phyloP scores from a whole-genome alignment of 2,329 filamentous ascomycete genomes.

The Lasiodiplodia sp. region DNA sequence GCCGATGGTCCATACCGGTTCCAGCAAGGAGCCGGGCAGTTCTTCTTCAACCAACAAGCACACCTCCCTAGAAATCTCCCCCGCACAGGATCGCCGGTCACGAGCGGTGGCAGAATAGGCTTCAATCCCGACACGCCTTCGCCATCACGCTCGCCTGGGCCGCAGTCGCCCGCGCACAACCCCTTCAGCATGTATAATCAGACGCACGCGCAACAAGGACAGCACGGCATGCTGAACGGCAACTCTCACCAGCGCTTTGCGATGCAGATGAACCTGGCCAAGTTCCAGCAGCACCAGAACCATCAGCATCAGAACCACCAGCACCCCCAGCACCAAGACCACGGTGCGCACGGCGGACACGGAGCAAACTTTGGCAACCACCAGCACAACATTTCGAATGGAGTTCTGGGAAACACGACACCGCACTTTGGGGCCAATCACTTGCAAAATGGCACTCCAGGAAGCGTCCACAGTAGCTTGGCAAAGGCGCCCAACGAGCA shows the following conservation, averaged over 20 bases:
- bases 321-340: slow-evolving; percentile 67
- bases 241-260: slow-evolving; percentile 65
- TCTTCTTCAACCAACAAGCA: slow-evolving; percentile 62
- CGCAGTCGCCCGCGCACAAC: slow-evolving; percentile 55
- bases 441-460: slow-evolving; percentile 66
- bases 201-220: slow-evolving; percentile 69
- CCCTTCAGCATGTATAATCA: slow-evolving; percentile 75
- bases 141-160: slow-evolving; percentile 64
- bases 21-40: slow-evolving; percentile 66
- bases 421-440: slow-evolving; percentile 67
- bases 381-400: slow-evolving; percentile 66
- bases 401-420: slow-evolving; percentile 70
- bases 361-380: slow-evolving; percentile 59
- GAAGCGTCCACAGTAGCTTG: slow-evolving; percentile 62
- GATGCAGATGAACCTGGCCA: slow-evolving; percentile 68
- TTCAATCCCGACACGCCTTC: slow-evolving; percentile 62
- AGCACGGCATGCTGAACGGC: slow-evolving; percentile 79
- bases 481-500: slow-evolving; percentile 71
- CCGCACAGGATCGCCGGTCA: slow-evolving; percentile 56
- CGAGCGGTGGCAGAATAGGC: slow-evolving; percentile 50
- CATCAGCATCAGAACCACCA: slow-evolving; percentile 59
- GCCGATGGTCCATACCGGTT: slow-evolving; percentile 72
- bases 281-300: slow-evolving; percentile 70
- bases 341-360: slow-evolving; percentile 61
- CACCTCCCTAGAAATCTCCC: slow-evolving; percentile 53